Conservation (phyloP, 257 asterid species). For the Euphrasia confusa region DNA sequence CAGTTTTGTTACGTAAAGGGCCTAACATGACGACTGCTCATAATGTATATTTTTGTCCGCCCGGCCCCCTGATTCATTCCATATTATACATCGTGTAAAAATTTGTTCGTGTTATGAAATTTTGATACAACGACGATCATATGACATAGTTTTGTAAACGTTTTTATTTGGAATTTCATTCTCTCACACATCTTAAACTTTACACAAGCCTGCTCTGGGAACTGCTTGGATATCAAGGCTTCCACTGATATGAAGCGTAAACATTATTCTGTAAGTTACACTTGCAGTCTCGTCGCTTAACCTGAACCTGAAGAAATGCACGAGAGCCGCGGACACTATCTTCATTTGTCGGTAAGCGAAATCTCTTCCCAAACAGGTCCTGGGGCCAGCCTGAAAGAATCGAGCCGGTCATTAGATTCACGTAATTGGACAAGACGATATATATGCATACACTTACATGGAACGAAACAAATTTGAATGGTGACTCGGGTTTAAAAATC, state of each 20-base stretch:
- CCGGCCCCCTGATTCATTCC: too few relatives aligned
- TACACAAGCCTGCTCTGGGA: background rate
- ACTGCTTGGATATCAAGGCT: slow-evolving; percentile 42
- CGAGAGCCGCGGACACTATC: slow-evolving; percentile 48
- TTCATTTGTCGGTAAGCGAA: slow-evolving; percentile 76
- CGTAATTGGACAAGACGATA: background rate
- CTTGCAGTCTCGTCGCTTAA: slow-evolving; percentile 34
- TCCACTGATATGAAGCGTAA: slow-evolving; percentile 62
- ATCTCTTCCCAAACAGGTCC: slow-evolving; percentile 58
- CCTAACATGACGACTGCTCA: slow-evolving; percentile 7
- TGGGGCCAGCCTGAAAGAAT: slow-evolving; percentile 56
- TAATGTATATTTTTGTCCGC: slow-evolving; percentile 26
- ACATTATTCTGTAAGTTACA: slow-evolving; percentile 63
- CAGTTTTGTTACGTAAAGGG: slow-evolving; percentile 27
- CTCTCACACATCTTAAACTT: background rate
- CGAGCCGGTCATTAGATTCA: background rate
- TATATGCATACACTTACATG: slow-evolving; percentile 41
- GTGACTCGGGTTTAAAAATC: slow-evolving; percentile 55
- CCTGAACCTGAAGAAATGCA: slow-evolving; percentile 49
- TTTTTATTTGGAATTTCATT: background rate
- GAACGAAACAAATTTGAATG: slow-evolving; percentile 69
- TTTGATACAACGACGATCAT: too few relatives aligned
- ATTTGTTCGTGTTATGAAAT: too few relatives aligned
- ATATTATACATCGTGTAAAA: too few relatives aligned
- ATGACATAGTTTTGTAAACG: too few relatives aligned